A percentile compares a stretch with the other conserved stretches of the same genome.
Evolutionary conservation across 2,329 filamentous ascomycete genomes (phyloP).

Genomic region (Hysterium pulicare): DNA sequence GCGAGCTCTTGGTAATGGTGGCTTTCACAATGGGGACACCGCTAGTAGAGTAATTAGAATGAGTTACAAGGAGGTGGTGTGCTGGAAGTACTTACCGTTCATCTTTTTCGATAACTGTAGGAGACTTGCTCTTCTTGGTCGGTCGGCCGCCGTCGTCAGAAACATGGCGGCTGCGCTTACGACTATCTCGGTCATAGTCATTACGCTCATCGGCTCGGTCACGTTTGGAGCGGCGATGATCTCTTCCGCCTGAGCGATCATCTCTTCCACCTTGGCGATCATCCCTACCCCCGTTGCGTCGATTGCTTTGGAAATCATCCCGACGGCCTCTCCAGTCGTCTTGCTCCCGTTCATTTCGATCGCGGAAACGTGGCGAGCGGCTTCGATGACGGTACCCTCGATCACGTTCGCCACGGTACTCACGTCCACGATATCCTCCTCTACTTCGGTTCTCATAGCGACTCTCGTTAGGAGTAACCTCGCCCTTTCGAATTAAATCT

Average conservation of each 20-base stretch:
- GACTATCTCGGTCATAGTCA: slow-evolving; percentile 1
- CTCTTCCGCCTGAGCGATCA: slow-evolving; percentile 21
- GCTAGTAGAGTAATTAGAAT: slow-evolving; percentile 21
- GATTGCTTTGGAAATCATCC: slow-evolving; percentile 27
- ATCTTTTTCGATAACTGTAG: slow-evolving; percentile 37
- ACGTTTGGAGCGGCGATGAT: slow-evolving; percentile 21
- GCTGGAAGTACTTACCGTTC: slow-evolving; percentile 32
- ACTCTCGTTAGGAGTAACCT: slow-evolving; percentile 31
- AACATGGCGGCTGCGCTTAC: not conserved
- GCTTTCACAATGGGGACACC: slow-evolving; percentile 23
- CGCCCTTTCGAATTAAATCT: slow-evolving; percentile 43
- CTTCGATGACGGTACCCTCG: slow-evolving; percentile 25
- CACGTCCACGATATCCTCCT: slow-evolving; percentile 23
- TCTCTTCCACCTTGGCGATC: slow-evolving; percentile 5
- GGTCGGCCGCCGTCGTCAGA: slow-evolving; percentile 5
- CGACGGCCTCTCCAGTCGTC: slow-evolving; percentile 20
- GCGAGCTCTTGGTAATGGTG: not conserved
- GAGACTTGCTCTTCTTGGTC: slow-evolving; percentile 2
- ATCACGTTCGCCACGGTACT: slow-evolving; percentile 23
- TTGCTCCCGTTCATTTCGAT: slow-evolving; percentile 9
- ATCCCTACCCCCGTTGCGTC: slow-evolving; percentile 17
- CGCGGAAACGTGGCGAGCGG: slow-evolving; percentile 7
- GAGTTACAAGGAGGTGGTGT: slow-evolving; percentile 1
- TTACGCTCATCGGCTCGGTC: slow-evolving; percentile 8
- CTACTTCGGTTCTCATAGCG: slow-evolving; percentile 30